Evolutionary conservation across 2,329 filamentous ascomycete species (phyloP), one percentile per base, ranked within the genome.

Genomic region (Epichloe bromicola): DNA sequence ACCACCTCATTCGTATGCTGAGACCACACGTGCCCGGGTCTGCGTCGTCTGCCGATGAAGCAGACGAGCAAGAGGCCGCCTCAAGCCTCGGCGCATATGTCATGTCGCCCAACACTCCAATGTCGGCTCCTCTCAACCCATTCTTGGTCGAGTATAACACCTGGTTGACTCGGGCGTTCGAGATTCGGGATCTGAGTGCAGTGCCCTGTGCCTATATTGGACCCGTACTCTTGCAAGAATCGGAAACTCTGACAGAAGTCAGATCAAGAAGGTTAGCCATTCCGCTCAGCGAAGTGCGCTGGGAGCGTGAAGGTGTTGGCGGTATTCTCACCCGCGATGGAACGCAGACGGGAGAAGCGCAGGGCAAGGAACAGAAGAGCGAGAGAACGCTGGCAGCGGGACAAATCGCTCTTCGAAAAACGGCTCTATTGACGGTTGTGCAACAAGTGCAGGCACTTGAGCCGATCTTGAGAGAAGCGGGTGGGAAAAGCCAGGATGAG

Each of bases 361-460:
- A 68, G 60, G 72, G 70, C 53, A 71, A 73, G 56, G 74, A 74
- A 57, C 56, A 58, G 30, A 63, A 61, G 52, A 39, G 37, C 64
- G 64, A 65, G 51, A 69, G 73, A 53, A 70, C 73, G 19, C 68
- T 89, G 62, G 83, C 77, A 3, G 67, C 79, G 3, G 81, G 83
- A 23, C 88, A 95, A 64, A 73, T 79, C 39, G 85, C 87, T 15
- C 70, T 95, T 49, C 75, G 89, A 50, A 77, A 82, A 59, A 91
- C 87, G 11, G 88, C 89, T n/a, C 74, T 95, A 51, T 70, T 86
- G 62, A 88, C 85, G 2, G 81, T 90, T 5, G 79, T 94, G 49
- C 85, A 90, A 63, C 79, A 88, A 74, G 87, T 95, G 50, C 87
- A 93, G 63, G 85, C 84, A 55, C 71, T 96, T 60, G 90, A 96